A percentile compares a stretch with the other conserved stretches of the same genome.
Conservation (phyloP, 2,329 filamentous ascomycete genomes). For the Emergomyces africanus region DNA sequence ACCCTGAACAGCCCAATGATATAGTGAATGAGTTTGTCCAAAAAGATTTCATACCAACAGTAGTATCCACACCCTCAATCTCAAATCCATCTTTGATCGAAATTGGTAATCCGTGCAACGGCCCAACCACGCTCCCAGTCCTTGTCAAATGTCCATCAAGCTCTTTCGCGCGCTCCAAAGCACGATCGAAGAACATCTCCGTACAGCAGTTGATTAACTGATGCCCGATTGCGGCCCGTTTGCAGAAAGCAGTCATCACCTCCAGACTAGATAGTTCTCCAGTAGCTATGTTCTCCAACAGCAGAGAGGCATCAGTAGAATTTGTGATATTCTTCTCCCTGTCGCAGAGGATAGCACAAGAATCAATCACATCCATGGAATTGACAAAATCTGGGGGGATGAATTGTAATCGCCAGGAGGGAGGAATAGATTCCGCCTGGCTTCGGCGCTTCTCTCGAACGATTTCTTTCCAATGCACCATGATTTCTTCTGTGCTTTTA, state of each 20-base stretch:
- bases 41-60: conserved; percentile 12
- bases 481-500: background rate
- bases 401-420: conserved; percentile 4
- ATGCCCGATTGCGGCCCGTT: conserved; percentile 16
- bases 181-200: conserved; percentile 14
- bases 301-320: conserved; percentile 2
- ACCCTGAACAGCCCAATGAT: conserved; percentile 4
- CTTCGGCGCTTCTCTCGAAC: conserved; percentile 5
- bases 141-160: conserved; percentile 11
- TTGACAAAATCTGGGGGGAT: conserved; percentile 1
- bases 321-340: conserved; percentile 5
- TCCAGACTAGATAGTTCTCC: conserved; percentile 12
- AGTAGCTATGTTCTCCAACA: conserved; percentile 3
- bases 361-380: conserved; percentile 2
- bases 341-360: conserved; percentile 1
- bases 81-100: conserved; percentile 15
- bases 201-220: conserved; percentile 16
- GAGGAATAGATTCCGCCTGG: conserved; percentile 5
- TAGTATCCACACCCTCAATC: conserved; percentile 1
- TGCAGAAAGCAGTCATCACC: conserved; percentile 16
- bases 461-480: conserved; percentile 6
- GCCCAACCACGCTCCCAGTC: conserved; percentile 13
- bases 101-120: conserved; percentile 17
- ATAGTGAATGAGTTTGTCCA: conserved; percentile 14
- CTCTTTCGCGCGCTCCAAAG: conserved; percentile 11